Conservation (phyloP, 805 yeast species). For the Kluyveromyces aestuarii region DNA sequence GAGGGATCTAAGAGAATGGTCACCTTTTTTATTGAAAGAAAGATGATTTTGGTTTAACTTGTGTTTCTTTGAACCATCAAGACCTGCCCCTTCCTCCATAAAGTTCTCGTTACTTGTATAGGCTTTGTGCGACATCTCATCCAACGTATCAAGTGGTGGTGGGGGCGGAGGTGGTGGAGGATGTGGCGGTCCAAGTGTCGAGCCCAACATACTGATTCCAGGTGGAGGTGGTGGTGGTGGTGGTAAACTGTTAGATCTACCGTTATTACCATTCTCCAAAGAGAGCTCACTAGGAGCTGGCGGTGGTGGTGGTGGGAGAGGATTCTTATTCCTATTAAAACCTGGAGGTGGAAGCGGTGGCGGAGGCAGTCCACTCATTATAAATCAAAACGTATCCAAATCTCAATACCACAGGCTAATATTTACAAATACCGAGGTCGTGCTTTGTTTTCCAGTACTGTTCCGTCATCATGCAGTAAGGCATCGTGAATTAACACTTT, state of each 20-base stretch:
- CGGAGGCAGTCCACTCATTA: constrained; percentile 11
- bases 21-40: not conserved
- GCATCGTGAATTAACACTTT: not conserved
- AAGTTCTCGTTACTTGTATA: not conserved
- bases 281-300: constrained; percentile 11
- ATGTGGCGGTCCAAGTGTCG: constrained; percentile 6
- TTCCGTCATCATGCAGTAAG: too few relatives aligned
- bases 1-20: not conserved
- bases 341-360: constrained; percentile 27
- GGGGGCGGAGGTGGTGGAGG: constrained; percentile 29
- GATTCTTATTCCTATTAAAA: not conserved
- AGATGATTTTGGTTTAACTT: constrained; percentile 1
- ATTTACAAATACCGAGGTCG: too few relatives aligned
- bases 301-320: constrained; percentile 24
- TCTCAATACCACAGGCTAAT: not conserved
- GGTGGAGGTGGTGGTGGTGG: constrained; percentile 5
- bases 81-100: not conserved
- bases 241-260: not conserved
- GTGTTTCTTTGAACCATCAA: constrained; percentile 11
- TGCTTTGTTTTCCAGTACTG: too few relatives aligned
- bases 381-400: not conserved
- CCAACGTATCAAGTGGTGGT: constrained; percentile 11
- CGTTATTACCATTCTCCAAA: constrained; percentile 1
- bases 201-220: constrained; percentile 4
- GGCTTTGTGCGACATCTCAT: not conserved